These are phyloP conservation scores for Diatrype stigma DNA, from an alignment of 2,329 filamentous ascomycete genomes.

Conservation along the genomic window DNA sequence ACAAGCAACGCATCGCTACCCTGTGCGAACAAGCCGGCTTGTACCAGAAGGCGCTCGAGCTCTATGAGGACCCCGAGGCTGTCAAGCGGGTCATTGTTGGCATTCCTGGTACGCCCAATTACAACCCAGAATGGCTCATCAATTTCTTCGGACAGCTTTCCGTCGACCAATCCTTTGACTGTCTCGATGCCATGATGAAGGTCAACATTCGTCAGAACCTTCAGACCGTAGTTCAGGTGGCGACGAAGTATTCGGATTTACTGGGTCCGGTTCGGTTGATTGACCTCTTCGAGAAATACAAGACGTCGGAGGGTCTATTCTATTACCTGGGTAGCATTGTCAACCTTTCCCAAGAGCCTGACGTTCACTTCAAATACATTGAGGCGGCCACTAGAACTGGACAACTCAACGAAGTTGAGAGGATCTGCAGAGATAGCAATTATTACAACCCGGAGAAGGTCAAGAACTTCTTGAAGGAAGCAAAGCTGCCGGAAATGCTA, in stretches of 20 bases:
- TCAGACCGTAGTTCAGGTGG: slow-evolving; percentile 89
- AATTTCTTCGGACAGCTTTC: slow-evolving; percentile 92
- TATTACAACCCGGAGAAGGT: slow-evolving; percentile 90
- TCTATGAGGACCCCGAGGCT: slow-evolving; percentile 83
- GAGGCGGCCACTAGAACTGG: slow-evolving; percentile 92
- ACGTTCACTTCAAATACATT: slow-evolving; percentile 99
- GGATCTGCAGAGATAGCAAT: slow-evolving; percentile 92
- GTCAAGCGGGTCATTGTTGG: slow-evolving; percentile 89
- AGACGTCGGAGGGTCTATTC: slow-evolving; percentile 93
- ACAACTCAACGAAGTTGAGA: slow-evolving; percentile 93
- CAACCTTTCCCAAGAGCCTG: slow-evolving; percentile 89
- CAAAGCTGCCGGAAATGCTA: slow-evolving; percentile 84
- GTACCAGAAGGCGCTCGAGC: slow-evolving; percentile 81
- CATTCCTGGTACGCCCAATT: slow-evolving; percentile 75
- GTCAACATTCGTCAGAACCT: slow-evolving; percentile 95
- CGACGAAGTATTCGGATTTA: slow-evolving; percentile 96
- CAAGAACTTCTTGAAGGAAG: slow-evolving; percentile 99
- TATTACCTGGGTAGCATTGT: slow-evolving; percentile 98
- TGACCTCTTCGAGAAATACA: slow-evolving; percentile 94
- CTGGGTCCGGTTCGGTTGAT: slow-evolving; percentile 84
- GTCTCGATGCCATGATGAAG: slow-evolving; percentile 93
- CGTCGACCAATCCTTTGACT: slow-evolving; percentile 91
- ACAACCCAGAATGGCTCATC: slow-evolving; percentile 86
- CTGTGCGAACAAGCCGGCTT: slow-evolving; percentile 93
- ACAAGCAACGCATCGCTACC: slow-evolving; percentile 81